Evolutionary conservation across 208 protist genomes (phyloP), one percentile per base, ranked within the genome.

Genomic region (Acanthamoeba royreba): DNA sequence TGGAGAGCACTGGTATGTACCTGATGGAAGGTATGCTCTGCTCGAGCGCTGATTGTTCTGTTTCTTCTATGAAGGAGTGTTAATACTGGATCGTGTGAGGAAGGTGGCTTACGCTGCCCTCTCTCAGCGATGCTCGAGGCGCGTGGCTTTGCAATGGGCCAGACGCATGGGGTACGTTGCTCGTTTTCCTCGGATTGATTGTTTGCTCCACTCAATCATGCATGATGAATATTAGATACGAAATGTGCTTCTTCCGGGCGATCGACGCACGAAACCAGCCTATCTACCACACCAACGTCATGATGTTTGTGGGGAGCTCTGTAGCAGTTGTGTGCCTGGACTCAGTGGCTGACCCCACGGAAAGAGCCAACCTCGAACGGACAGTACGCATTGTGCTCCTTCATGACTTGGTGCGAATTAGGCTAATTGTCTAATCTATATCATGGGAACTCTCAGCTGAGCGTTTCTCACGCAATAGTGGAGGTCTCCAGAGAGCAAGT

Each of bases 201-300:
- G 49, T 22, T 55, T 55, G 49, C 49, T 13, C 31, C 69, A 9
- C 85, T 86, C 61, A 83, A 95, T 69, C 45, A 45, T 8, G 13
- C 52, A 35, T 28, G 19, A 8, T 11, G 38, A 7, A 46, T 5
- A 15, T 28, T 13, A 77, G 93, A 5, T 96, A 96, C 43, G 42
- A 93, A n/a, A n/a, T 95, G 31, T 42, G 95, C 25, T 66, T 94
- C n/a, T 96, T 96, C 89, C 63, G 86, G 17, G 66, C 94, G 4
- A 53, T 22, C 13, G 96, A 97, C n/a, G 47, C 43, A 5, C 15
- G 93, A 22, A 63, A 66, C 43, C 92, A 93, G 40, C 81, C 93
- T 35, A 95, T 97, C 87, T 97, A 97, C 55, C 96, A 97, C 94
- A 97, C 96, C 42, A 97, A 97, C 69, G 96, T 97, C 22, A 92